Evolutionary conservation across 805 yeast genomes (phyloP).

Genomic region (Lachancea meyersii): DNA sequence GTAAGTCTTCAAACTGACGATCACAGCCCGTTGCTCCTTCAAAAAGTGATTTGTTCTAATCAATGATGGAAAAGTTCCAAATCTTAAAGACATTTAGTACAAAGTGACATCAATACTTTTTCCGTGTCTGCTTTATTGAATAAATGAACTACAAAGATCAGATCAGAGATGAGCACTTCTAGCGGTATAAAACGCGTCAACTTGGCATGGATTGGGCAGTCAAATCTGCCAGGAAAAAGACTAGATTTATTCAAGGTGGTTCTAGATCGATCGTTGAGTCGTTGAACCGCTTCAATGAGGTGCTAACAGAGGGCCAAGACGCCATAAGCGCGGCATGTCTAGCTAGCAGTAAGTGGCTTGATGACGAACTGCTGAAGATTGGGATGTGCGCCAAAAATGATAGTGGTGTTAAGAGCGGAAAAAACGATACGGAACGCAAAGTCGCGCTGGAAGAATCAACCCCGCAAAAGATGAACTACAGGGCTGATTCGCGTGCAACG

Average conservation of each 20-base stretch:
- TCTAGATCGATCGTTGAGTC: slow-evolving; percentile 31
- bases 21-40: too few relatives aligned
- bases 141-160: not conserved
- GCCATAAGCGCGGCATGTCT: slow-evolving; percentile 15
- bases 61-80: not conserved
- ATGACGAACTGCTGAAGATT: slow-evolving; percentile 9
- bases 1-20: too few relatives aligned
- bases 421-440: not conserved
- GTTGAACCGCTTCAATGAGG: slow-evolving; percentile 24
- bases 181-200: not conserved
- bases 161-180: not conserved
- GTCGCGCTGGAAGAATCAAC: slow-evolving; percentile 5
- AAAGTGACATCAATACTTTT: slow-evolving; percentile 4
- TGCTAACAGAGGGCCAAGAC: slow-evolving; percentile 19
- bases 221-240: slow-evolving; percentile 26
- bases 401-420: not conserved
- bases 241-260: slow-evolving; percentile 24
- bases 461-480: not conserved
- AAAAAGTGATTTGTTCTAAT: too few relatives aligned
- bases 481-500: not conserved
- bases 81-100: not conserved
- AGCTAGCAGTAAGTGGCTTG: slow-evolving; percentile 23
- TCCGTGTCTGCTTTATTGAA: not conserved
- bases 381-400: not conserved
- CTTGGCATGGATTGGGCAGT: slow-evolving; percentile 30